Conservation (phyloP, 495 filamentous ascomycete species). For the Alectoria sarmentosa region DNA sequence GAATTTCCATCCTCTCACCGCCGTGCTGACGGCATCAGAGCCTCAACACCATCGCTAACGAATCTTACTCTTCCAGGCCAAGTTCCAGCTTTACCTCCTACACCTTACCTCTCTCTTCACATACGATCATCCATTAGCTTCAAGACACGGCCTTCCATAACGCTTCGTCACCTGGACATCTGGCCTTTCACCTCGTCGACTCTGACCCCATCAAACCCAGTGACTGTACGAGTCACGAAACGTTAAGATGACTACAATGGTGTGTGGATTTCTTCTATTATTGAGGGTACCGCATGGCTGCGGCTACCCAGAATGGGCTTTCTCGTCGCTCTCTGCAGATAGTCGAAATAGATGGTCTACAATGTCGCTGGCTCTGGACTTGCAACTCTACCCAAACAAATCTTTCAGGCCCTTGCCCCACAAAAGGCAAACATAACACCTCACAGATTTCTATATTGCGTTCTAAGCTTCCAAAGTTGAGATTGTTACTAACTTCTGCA, state of each 20-base stretch:
- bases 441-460: neutral
- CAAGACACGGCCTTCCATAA: neutral
- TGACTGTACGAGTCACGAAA: slow-evolving; percentile 27
- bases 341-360: slow-evolving; percentile 7
- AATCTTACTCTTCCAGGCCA: neutral
- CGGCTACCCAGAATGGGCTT: too few relatives aligned
- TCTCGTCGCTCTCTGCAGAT: slow-evolving; percentile 6
- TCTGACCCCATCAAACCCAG: slow-evolving; percentile 24
- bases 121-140: slow-evolving; percentile 17
- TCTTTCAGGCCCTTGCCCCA: neutral
- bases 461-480: neutral
- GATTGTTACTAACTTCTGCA: slow-evolving; percentile 31
- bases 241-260: slow-evolving; percentile 46
- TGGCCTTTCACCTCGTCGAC: neutral
- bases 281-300: slow-evolving; percentile 21
- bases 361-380: slow-evolving; percentile 14
- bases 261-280: slow-evolving; percentile 34
- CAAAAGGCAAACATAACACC: slow-evolving; percentile 14
- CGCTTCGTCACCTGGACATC: slow-evolving; percentile 11
- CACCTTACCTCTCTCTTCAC: slow-evolving; percentile 3
- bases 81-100: slow-evolving; percentile 2
- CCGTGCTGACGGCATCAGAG: slow-evolving; percentile 9
- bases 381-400: slow-evolving; percentile 12
- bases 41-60: slow-evolving; percentile 10
- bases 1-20: slow-evolving; percentile 11